phyloP scores from a whole-genome alignment of 176 grass and related monocot genomes.

The Luzula sylvatica region DNA sequence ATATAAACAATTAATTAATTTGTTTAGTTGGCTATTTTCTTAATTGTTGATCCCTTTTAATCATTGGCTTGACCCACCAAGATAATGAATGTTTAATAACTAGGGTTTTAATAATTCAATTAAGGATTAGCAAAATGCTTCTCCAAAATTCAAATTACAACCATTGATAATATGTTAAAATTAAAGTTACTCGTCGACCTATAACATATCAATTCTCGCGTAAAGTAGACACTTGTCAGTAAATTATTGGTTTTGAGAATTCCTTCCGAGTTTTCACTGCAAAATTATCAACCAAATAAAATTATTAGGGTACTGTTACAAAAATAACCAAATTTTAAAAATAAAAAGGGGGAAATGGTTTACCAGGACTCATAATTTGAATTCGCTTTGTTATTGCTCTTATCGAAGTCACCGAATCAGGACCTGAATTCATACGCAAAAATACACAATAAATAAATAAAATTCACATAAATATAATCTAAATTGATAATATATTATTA shows the following conservation, averaged over 20 bases:
- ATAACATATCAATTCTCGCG: too few relatives aligned
- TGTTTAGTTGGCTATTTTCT: too few relatives aligned
- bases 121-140: too few relatives aligned
- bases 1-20: too few relatives aligned
- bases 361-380: slow-evolving; percentile 84
- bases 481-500: not conserved
- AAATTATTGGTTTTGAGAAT: not conserved
- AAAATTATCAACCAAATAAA: slow-evolving; percentile 1
- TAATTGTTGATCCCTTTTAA: too few relatives aligned
- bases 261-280: slow-evolving; percentile 17
- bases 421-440: slow-evolving; percentile 24
- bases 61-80: too few relatives aligned
- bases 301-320: not conserved
- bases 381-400: slow-evolving; percentile 79
- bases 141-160: too few relatives aligned
- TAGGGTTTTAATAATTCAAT: too few relatives aligned
- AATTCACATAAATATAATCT: not conserved
- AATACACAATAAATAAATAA: not conserved
- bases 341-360: not conserved
- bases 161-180: too few relatives aligned
- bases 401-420: slow-evolving; percentile 55
- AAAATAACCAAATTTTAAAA: not conserved
- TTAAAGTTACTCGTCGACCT: too few relatives aligned
- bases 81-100: too few relatives aligned
- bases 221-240: too few relatives aligned